A percentile compares a stretch with the other conserved stretches of the same genome.
Conservation (phyloP, 2,329 filamentous ascomycete genomes). For the Ascochyta pisi region DNA sequence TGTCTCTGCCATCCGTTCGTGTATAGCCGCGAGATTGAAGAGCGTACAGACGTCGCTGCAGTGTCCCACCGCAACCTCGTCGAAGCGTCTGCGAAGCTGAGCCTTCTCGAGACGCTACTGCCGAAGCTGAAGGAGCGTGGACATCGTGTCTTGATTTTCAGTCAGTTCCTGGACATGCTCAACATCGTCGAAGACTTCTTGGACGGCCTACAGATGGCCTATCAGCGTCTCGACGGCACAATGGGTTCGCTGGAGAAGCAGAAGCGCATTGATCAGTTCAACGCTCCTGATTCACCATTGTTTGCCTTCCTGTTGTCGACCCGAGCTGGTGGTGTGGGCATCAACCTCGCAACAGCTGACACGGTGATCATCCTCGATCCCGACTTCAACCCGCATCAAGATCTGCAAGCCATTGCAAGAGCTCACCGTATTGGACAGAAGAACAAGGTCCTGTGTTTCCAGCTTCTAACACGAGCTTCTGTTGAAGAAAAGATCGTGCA, state of each 20-base stretch:
- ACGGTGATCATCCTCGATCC: conserved; percentile 98
- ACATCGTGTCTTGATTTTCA: conserved; percentile 93
- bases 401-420: conserved; percentile 91
- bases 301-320: conserved; percentile 96
- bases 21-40: conserved; percentile 89
- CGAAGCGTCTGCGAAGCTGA: conserved; percentile 88
- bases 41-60: conserved; percentile 68
- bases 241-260: conserved; percentile 87
- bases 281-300: conserved; percentile 78
- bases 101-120: conserved; percentile 82
- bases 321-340: conserved; percentile 92
- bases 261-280: conserved; percentile 91
- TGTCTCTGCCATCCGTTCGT: conserved; percentile 96
- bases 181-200: conserved; percentile 92
- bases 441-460: conserved; percentile 94
- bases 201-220: conserved; percentile 72
- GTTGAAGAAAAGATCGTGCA: conserved; percentile 97
- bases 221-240: conserved; percentile 84
- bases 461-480: conserved; percentile 86
- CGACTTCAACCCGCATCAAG: conserved; percentile 98
- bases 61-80: conserved; percentile 81
- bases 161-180: conserved; percentile 89
- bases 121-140: conserved; percentile 85
- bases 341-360: conserved; percentile 95
- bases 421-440: conserved; percentile 97